Evolutionary conservation across 768 basidiomycete species (phyloP), one percentile per base, ranked within the genome.

Genomic region (Crepidotus variabilis): DNA sequence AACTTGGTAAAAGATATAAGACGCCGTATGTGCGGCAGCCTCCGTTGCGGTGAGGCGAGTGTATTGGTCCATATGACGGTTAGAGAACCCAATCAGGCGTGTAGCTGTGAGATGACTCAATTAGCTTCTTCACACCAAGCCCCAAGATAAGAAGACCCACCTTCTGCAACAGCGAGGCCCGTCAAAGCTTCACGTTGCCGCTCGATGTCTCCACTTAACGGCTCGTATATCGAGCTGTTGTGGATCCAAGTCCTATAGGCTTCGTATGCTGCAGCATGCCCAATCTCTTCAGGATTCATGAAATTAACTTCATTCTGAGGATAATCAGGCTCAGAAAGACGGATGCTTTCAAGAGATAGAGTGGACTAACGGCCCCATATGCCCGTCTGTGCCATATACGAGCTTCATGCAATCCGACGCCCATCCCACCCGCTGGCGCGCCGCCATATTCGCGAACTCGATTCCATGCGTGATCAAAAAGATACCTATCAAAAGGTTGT

Each of bases 241-340:
- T 83, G 77, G 51, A 82, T 81, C 83, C 85, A 86, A 23, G 79
- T 78, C 14, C 87, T 78, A 67, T 86, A 85, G 0, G 88, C 87
- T 67, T 90, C 88, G 65, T 88, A 90, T 2, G 86, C 88, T 9
- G 88, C 88, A 3, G 89, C 90, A 61, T 86, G 81, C 0, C 90
- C 90, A 16, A 92, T 78, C 56, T 90, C 86, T 16, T 70, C 63
- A 0, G 88, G 84, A 6, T 74, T 67, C 70, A 89, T 73, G 45
- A 71, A 67, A 51, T 67, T 69, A 16, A 85, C 67, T 55, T 82
- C 81, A 36, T 79, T 77, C 85, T 87, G 59, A 10, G 47, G 33
- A 20, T 22, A 55, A 20, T 43, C 8, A n/a, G 47, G 39, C 50
- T 23, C 21, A 49, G 50, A 52, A 20, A 39, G 23, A 24, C 51